Percentiles rank a stretch among this genome's conserved stretches.
Conservation (phyloP, 331 rosid genomes). For the Acacia pycnantha region DNA sequence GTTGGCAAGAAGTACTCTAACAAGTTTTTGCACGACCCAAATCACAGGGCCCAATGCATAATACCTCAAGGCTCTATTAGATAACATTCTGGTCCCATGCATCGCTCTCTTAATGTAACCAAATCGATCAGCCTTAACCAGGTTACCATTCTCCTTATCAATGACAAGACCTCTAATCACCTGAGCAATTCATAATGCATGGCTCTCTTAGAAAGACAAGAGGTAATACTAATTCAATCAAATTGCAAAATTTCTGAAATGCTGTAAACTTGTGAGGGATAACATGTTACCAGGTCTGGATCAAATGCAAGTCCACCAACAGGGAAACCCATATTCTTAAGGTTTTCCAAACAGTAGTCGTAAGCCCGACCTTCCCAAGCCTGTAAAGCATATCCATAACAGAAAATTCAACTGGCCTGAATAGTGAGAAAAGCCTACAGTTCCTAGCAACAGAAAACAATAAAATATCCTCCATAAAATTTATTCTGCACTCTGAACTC, state of each 20-base stretch:
- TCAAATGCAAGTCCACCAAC: slow-evolving; percentile 91
- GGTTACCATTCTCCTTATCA: slow-evolving; percentile 93
- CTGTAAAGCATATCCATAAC: slow-evolving; percentile 39
- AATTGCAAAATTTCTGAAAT: slow-evolving; percentile 29
- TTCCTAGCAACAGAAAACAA: slow-evolving; percentile 18
- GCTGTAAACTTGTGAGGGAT: slow-evolving; percentile 27
- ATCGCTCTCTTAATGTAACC: slow-evolving; percentile 93
- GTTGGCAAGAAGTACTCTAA: not conserved
- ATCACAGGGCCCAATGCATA: slow-evolving; percentile 23
- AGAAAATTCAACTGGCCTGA: slow-evolving; percentile 22
- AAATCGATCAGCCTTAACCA: slow-evolving; percentile 96
- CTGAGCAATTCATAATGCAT: slow-evolving; percentile 45
- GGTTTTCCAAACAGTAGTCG: slow-evolving; percentile 94
- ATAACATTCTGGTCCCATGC: slow-evolving; percentile 94
- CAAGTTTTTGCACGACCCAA: slow-evolving; percentile 5
- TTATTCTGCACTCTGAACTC: slow-evolving; percentile 6
- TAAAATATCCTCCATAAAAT: slow-evolving; percentile 6
- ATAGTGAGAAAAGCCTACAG: slow-evolving; percentile 19
- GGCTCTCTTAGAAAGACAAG: slow-evolving; percentile 21
- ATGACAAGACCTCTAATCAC: slow-evolving; percentile 98
- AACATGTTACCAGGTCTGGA: slow-evolving; percentile 76
- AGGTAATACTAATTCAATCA: slow-evolving; percentile 7
- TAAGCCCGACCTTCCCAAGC: slow-evolving; percentile 99
- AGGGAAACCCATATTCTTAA: slow-evolving; percentile 85
- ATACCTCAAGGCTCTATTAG: slow-evolving; percentile 88